phyloP scores from a whole-genome alignment of 2,329 filamentous ascomycete genomes.

The Fusarium bactridioides region DNA sequence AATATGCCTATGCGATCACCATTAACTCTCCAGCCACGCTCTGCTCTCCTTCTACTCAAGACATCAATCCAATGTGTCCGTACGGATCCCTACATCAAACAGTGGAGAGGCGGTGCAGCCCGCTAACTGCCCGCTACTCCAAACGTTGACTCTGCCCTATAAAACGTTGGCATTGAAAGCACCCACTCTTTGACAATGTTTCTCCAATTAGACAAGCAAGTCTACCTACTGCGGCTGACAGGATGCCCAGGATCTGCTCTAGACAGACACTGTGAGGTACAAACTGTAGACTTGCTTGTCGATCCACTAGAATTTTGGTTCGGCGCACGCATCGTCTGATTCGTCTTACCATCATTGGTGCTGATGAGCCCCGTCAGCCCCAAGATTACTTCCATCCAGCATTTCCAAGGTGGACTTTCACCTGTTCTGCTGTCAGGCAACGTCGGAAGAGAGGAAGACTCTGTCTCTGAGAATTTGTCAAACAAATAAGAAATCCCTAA shows the following conservation, averaged over 20 bases:
- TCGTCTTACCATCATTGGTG: constrained; percentile 23
- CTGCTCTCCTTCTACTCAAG: neutral
- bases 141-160: constrained; percentile 30
- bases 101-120: constrained; percentile 26
- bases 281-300: neutral
- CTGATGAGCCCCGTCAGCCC: constrained; percentile 32
- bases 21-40: neutral
- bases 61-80: neutral
- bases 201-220: constrained; percentile 14
- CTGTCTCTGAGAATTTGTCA: neutral
- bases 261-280: constrained; percentile 13
- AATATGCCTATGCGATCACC: neutral
- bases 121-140: neutral
- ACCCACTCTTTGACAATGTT: neutral
- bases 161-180: constrained; percentile 16
- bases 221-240: constrained; percentile 28
- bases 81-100: neutral
- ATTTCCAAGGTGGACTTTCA: neutral
- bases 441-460: neutral
- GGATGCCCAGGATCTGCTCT: constrained; percentile 6
- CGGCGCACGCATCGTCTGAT: neutral
- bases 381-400: constrained; percentile 3
- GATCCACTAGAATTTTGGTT: constrained; percentile 6
- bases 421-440: neutral
- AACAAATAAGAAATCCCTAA: neutral